Base-by-base conservation (phyloP, 129 eudicot species). In the Escallonia rubra region DNA sequence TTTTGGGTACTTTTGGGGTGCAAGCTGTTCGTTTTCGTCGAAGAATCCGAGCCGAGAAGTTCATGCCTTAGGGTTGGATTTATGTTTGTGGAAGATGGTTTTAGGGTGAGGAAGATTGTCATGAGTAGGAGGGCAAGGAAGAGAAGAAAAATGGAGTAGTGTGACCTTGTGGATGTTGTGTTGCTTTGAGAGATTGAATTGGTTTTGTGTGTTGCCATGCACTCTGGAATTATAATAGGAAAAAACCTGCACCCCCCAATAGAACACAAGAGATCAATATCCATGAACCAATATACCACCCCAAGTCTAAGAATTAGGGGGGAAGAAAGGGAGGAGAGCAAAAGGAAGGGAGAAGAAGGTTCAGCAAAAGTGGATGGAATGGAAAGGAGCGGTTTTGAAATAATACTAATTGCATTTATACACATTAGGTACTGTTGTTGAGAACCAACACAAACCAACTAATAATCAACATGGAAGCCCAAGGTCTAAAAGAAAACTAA, bases 221-320 rank as follows among this genome's bases (percentile, higher is more conserved):
- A 85, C 74, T 60, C 67, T 61, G 75, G 38, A 81, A 76, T 54
- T 62, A 72, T 49, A 59, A 60, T 61, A 66, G 14, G n/a, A 15
- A 41, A 43, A 44, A 40, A 51, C 49, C 69, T 59, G 39, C 76
- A 72, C 92, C 96, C 96, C 89, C 96, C 90, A 89, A 89, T 61
- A 72, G 81, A 59, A 81, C 87, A 81, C 68, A 73, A 62, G 85
- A 79, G 90, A 80, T 89, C 96, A 85, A 85, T 85, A 88, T 83
- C 96, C 92, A 89, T 85, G 48, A 89, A 89, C 92, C 82, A 86
- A 72, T 70, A 70, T 69, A 80, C 64, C 65, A 66, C 79, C 82
- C 70, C 67, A 66, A 67, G 69, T 23, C 63, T 48, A 72, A 75
- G 34, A 23, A 66, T 60, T 61, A 5, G 4, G 49, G 16, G 34